Evolutionary conservation across 176 grass and related monocot genomes (phyloP), one percentile per base, ranked within the genome.

Genomic region (Neostapfia colusana): DNA sequence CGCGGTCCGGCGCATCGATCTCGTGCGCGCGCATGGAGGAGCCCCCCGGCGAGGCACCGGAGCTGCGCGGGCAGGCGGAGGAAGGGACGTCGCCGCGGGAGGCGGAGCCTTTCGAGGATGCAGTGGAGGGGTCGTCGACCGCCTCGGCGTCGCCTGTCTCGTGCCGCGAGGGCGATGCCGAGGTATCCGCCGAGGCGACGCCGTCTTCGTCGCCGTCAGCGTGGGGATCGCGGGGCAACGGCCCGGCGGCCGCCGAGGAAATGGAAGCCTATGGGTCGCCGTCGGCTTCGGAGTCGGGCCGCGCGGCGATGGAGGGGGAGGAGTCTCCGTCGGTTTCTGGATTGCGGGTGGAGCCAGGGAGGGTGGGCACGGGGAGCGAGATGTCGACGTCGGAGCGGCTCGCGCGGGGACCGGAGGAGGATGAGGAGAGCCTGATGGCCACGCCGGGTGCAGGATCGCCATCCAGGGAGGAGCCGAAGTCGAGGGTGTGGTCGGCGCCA

Each of bases 21-120:
- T 25, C 64, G 55, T 42, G 44, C 51, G 75, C 68, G 75, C 53
- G 27, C 27, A 88, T 88, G 86, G 81, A 74, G 76, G 70, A 74
- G 56, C 55, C 62, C 27, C 64, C 81, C 70, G 81, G 75, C 63
- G 76, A 49, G 6, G 39, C 60, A 28, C 74, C 59, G 67, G 68
- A 51, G 50, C 60, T 49, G 31, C 74, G 54, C 23, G 60, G 66
- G 28, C 73, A 35, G 49, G 79, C 43, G 53, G 84, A 24, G 59
- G 79, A 71, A 51, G 79, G 23, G 44, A 16, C 25, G 67, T 65
- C 75, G 75, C 67, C 61, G 77, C 63, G 24, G 61, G 80, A 69
- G 45, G 37, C 55, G 69, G 81, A 79, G 25, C 26, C 72, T 11
- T 88, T 69, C 17, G 75, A 74, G 80, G 85, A 79, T 31, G 85